phyloP scores from a whole-genome alignment of 148 eudicot genomes.

The Camellia lanceoleosa region DNA sequence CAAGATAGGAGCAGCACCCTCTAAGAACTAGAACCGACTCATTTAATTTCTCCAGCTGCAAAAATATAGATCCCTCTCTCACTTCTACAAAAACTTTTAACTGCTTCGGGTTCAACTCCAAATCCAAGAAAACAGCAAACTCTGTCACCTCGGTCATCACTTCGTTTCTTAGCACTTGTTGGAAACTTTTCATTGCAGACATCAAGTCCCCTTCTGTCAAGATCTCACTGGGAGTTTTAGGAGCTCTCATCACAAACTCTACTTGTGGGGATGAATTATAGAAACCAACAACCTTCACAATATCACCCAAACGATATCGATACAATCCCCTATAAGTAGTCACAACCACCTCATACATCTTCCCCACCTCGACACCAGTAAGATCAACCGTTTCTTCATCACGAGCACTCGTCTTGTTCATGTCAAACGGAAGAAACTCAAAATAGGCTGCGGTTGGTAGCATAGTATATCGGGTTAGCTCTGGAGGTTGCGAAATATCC shows the following conservation, averaged over 20 bases:
- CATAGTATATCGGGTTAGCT: conserved; percentile 28
- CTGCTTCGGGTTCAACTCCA: conserved; percentile 15
- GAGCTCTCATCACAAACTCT: conserved; percentile 46
- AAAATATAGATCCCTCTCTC: conserved; percentile 15
- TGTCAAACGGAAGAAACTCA: conserved; percentile 39
- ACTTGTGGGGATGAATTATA: conserved; percentile 39
- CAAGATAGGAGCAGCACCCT: conserved; percentile 25
- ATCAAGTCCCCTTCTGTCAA: conserved; percentile 38
- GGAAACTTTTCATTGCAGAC: conserved; percentile 26
- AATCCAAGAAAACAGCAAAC: conserved; percentile 29
- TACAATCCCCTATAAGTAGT: conserved; percentile 44
- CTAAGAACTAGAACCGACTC: conserved; percentile 17
- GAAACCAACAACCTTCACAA: conserved; percentile 45
- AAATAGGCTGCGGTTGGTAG: conserved; percentile 45
- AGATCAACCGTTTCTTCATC: conserved; percentile 31
- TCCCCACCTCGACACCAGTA: conserved; percentile 41
- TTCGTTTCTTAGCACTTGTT: conserved; percentile 16
- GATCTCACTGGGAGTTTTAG: conserved; percentile 36
- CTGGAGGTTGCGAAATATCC: conserved; percentile 37
- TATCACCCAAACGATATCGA: conserved; percentile 42
- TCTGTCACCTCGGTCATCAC: conserved; percentile 17
- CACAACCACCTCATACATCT: conserved; percentile 45
- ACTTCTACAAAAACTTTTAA: conserved; percentile 36
- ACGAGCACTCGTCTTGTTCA: conserved; percentile 3
- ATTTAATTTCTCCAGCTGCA: conserved; percentile 17